Evolutionary conservation across 2,329 filamentous ascomycete species (phyloP), one percentile per base, ranked within the genome.

Genomic region (Chaetoscypha palmicola): DNA sequence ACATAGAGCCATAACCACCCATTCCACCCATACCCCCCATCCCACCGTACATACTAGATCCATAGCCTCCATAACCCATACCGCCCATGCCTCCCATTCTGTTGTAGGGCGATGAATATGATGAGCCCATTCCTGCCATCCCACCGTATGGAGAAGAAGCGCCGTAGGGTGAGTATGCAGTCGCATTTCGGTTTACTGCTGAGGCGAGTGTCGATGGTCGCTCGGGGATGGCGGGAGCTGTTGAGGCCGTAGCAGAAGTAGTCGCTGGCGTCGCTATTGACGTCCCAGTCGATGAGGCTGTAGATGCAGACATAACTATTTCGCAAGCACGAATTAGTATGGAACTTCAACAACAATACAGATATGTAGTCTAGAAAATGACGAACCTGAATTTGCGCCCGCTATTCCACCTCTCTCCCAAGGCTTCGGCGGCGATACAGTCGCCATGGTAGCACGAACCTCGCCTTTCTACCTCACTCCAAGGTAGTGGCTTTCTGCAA

Each of bases 361-460:
- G n/a, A n/a, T n/a, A n/a, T n/a, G n/a, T n/a, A n/a, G n/a, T n/a
- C n/a, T n/a, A n/a, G n/a, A n/a, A n/a, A 45, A 45, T 26, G 48
- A 59, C 58, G 44, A 48, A 62, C 59, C 58, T 50, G 52, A 46
- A 43, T 46, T 57, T 54, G 53, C 47, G 43, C 54, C 52, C 22
- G 49, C 53, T 26, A 41, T 51, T 45, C 53, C 57, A 66, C 83
- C 84, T 65, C 83, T 79, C 70, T 98, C 92, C 92, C 92, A 98
- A 36, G 92, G 92, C 69, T 98, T 98, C 44, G 92, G 92, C 62
- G 92, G 92, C 66, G 91, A 96, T 52, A 77, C 77, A 74, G 81
- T 81, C 10, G 51, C 46, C 55, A 62, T 62, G 14, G n/a, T n/a
- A n/a, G 2, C 40, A 45, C 31, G 19, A 28, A 14, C 45, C 16